Conservation (phyloP, 2,329 filamentous ascomycete genomes). For the Boeremia exigua region DNA sequence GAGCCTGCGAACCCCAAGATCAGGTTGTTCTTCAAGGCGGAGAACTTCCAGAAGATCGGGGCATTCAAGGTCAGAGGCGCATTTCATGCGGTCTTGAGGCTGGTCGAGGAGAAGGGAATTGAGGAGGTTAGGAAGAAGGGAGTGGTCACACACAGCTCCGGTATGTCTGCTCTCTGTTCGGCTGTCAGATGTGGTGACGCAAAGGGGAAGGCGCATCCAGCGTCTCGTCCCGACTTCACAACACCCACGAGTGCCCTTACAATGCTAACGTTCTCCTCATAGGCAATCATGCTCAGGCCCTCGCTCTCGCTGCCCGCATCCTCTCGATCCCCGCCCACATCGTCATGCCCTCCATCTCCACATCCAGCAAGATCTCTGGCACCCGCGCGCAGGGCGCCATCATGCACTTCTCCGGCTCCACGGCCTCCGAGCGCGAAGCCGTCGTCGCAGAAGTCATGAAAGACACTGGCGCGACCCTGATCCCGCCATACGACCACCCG, state of each 20-base stretch:
- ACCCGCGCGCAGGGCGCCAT: conserved; percentile 78
- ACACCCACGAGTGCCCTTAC: neutral
- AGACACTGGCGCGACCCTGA: conserved; percentile 75
- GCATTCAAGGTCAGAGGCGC: conserved; percentile 93
- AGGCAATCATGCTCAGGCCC: conserved; percentile 95
- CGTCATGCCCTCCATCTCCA: conserved; percentile 88
- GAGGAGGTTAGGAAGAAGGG: conserved; percentile 63
- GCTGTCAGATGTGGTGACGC: neutral
- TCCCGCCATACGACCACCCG: conserved; percentile 92
- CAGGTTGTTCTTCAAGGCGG: conserved; percentile 90
- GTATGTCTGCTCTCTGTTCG: conserved; percentile 54
- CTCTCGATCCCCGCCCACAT: conserved; percentile 81
- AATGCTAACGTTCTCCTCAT: neutral
- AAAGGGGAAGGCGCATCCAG: neutral
- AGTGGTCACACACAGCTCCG: conserved; percentile 89
- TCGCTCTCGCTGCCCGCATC: conserved; percentile 80
- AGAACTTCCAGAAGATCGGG: conserved; percentile 88
- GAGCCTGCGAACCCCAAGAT: conserved; percentile 69
- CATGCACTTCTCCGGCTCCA: conserved; percentile 83
- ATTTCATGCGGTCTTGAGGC: conserved; percentile 79
- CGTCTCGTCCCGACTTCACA: neutral
- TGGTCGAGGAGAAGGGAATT: conserved; percentile 63
- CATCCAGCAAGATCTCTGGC: conserved; percentile 84
- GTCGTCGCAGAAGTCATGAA: conserved; percentile 71
- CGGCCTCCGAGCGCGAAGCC: conserved; percentile 79